These are phyloP conservation scores for Exophiala mesophila DNA, from an alignment of 2,329 filamentous ascomycete species.

Conservation along the genomic window DNA sequence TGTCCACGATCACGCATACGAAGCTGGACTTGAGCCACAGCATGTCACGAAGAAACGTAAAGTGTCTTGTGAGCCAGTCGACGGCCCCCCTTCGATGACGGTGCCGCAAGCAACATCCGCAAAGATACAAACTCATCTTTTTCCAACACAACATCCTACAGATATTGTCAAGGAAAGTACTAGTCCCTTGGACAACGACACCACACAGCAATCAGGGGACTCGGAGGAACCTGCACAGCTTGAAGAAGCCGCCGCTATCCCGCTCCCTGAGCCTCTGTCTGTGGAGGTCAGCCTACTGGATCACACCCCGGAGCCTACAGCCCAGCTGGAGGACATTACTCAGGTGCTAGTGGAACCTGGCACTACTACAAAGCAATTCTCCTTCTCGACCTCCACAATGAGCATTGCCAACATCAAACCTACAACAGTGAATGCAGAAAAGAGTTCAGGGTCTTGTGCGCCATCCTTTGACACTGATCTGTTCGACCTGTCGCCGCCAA, in stretches of 20 bases:
- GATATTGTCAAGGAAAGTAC: too few species aligned
- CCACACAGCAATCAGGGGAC: too few species aligned
- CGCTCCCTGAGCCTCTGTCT: conserved; percentile 20
- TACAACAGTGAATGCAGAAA: conserved; percentile 5
- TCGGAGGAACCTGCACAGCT: conserved; percentile 11
- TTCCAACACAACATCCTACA: too few species aligned
- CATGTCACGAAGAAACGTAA: conserved; percentile 20
- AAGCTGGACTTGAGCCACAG: conserved; percentile 17
- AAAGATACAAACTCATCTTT: too few species aligned
- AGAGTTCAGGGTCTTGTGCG: conserved; percentile 13
- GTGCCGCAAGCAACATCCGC: too few species aligned
- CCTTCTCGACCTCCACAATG: conserved; percentile 24
- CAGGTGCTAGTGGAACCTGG: conserved; percentile 26
- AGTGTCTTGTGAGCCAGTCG: too few species aligned
- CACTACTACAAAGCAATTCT: conserved; percentile 18
- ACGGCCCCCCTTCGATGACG: too few species aligned
- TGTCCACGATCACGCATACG: conserved; percentile 37
- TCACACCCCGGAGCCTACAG: conserved; percentile 21
- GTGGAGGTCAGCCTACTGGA: conserved; percentile 17
- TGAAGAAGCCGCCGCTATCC: conserved; percentile 21
- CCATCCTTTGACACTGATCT: conserved; percentile 18
- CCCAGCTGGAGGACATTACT: conserved; percentile 26
- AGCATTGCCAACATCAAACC: conserved; percentile 8
- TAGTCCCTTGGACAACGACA: too few species aligned
- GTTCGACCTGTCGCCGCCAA: conserved; percentile 25